Percentiles rank a stretch among this genome's conserved stretches.
Conservation (phyloP, 2,329 filamentous ascomycete species). For the Paraphaeosphaeria minitans region DNA sequence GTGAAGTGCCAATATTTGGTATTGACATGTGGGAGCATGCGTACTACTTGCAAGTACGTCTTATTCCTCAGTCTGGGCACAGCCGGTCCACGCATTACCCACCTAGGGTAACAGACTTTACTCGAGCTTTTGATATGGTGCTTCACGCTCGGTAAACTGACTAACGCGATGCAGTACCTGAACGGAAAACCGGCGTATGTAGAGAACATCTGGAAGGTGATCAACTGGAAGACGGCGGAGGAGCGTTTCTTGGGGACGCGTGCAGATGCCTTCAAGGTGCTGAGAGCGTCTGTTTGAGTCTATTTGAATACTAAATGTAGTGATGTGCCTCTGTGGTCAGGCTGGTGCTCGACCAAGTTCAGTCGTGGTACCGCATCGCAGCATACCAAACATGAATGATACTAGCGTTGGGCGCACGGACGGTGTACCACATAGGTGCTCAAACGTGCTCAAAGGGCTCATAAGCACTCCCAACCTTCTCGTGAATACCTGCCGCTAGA, state of each 20-base stretch:
- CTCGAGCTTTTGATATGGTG: no score
- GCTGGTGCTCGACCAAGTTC: neutral
- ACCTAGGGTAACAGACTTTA: no score
- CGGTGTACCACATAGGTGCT: conserved; percentile 32
- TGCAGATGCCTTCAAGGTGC: conserved; percentile 45
- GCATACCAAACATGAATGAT: conserved; percentile 13
- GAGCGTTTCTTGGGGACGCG: conserved; percentile 60
- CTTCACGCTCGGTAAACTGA: neutral
- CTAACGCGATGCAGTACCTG: conserved; percentile 61
- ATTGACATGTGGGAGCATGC: conserved; percentile 96
- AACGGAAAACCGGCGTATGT: conserved; percentile 78
- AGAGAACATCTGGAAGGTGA: conserved; percentile 76
- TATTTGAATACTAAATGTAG: conserved; percentile 19
- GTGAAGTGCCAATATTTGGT: conserved; percentile 71
- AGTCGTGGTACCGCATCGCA: neutral
- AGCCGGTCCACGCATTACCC: no score
- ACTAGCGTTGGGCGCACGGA: conserved; percentile 20
- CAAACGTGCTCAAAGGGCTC: conserved; percentile 47
- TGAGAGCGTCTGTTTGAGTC: conserved; percentile 45
- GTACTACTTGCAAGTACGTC: conserved; percentile 77
- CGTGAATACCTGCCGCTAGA: neutral
- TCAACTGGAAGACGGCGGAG: conserved; percentile 77
- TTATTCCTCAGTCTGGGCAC: neutral
- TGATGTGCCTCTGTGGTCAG: neutral
- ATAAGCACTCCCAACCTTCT: conserved; percentile 27